Conservation (phyloP, 139 green algal genomes). For the Chlorella sp. region DNA sequence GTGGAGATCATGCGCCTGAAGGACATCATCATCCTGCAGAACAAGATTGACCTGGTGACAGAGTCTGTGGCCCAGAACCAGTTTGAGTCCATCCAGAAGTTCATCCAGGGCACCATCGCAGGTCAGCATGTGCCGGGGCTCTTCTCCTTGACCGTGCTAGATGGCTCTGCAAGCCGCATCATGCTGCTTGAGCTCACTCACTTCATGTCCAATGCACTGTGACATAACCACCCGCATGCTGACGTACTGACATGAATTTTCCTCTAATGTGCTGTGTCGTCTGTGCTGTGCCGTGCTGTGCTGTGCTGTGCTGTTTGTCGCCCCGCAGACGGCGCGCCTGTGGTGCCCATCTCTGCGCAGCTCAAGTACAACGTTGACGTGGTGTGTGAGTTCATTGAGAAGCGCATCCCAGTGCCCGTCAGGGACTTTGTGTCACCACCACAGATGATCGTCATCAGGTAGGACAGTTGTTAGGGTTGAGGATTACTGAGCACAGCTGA, state of each 20-base stretch:
- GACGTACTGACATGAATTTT: too few relatives aligned
- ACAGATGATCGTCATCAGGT: constrained; percentile 99
- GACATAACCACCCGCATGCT: too few relatives aligned
- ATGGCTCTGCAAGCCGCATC: too few relatives aligned
- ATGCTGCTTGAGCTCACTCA: too few relatives aligned
- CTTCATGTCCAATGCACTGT: too few relatives aligned
- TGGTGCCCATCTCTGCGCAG: constrained; percentile 97
- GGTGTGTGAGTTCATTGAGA: constrained; percentile 97
- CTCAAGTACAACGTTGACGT: constrained; percentile 99
- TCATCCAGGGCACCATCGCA: constrained; percentile 96
- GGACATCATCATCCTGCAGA: constrained; percentile 62
- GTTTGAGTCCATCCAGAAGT: constrained; percentile 90
- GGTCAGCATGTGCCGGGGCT: too few relatives aligned
- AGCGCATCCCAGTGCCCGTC: constrained; percentile 85
- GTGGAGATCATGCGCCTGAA: constrained; percentile 97
- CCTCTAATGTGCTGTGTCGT: too few relatives aligned
- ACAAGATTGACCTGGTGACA: constrained; percentile 89
- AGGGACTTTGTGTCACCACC: constrained; percentile 91
- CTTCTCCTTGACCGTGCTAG: too few relatives aligned
- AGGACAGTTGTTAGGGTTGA: too few relatives aligned
- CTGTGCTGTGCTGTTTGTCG: too few relatives aligned
- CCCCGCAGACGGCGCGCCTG: constrained; percentile 88
- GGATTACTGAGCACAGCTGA: too few relatives aligned
- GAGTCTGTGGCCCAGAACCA: constrained; percentile 87
- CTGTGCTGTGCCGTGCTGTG: too few relatives aligned